A percentile compares a stretch with the other conserved stretches of the same genome.
Evolutionary conservation across 2,329 filamentous ascomycete species (phyloP).

Genomic region (Grosmannia penicillata): DNA sequence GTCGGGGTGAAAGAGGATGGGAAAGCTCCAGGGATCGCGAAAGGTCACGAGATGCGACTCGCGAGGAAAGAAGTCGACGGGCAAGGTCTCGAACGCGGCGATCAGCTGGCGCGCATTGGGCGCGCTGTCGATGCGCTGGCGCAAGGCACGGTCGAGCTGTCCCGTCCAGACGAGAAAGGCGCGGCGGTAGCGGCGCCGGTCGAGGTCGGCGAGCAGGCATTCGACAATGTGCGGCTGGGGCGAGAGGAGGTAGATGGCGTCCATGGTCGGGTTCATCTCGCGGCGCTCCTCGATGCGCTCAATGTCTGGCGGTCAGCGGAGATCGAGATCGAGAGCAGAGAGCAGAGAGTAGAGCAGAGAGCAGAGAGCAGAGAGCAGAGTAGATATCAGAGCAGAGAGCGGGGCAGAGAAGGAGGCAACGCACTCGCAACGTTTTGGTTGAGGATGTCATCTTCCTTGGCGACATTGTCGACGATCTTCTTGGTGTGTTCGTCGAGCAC

Average conservation of each 20-base stretch:
- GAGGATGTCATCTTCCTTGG: conserved; percentile 93
- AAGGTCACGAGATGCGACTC: conserved; percentile 89
- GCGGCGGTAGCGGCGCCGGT: conserved; percentile 65
- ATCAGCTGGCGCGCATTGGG: conserved; percentile 57
- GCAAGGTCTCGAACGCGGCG: conserved; percentile 65
- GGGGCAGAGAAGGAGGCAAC: no score
- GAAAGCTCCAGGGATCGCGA: conserved; percentile 90
- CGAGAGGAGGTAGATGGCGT: conserved; percentile 84
- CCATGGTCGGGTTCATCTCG: conserved; percentile 73
- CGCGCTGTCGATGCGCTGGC: conserved; percentile 60
- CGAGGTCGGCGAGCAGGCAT: conserved; percentile 84
- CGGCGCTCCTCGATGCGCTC: conserved; percentile 83
- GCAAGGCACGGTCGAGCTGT: conserved; percentile 54
- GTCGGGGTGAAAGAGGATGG: conserved; percentile 74
- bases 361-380: no score
- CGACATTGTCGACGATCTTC: conserved; percentile 77
- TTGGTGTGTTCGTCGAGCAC: conserved; percentile 74
- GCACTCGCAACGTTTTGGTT: conserved; percentile 95
- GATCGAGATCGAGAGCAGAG: no score
- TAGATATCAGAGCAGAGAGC: no score
- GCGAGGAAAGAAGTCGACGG: conserved; percentile 77
- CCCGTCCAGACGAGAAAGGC: conserved; percentile 75
- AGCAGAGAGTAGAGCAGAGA: no score
- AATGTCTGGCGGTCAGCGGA: no score
- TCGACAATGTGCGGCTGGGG: conserved; percentile 81